Evolutionary conservation across 108 stramenopile genomes (phyloP), one percentile per base, ranked within the genome.

Genomic region (Cyclotella kingstonii): DNA sequence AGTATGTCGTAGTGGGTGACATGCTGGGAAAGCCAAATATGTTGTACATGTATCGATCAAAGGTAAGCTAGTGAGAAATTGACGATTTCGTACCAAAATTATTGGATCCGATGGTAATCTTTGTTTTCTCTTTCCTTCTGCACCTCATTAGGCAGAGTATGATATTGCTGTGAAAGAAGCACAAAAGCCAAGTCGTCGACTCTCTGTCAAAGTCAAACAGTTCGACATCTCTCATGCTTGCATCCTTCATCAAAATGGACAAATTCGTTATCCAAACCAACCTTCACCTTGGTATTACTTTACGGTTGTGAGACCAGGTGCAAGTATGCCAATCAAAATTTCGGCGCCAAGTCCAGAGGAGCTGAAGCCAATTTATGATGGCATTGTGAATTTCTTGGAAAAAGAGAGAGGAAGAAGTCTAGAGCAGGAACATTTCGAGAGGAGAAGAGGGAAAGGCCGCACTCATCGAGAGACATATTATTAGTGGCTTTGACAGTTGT

Each of bases 121-220:
- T 27, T 33, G 51, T 0, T 34, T 36, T 31, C n/a, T 17, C 29
- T 21, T 29, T 21, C 11, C 25, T 2, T 4, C 14, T 3, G 5
- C 1, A 14, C 0, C 23, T 11, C 18, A 1, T 27, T 49, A 68
- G 67, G 28, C 19, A 17, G 76, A 77, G 6, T 77, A 77, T 36
- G 76, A 77, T 41, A 53, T 23, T 15, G 76, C 76, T 0, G 76
- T 77, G 46, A 68, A 54, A 34, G 76, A 77, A 51, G 40, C 53
- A 18, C 76, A 77, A 4, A 23, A 34, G 0, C 30, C 33, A 17
- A 30, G 45, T 30, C 43, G 47, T 4, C 49, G 59, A 47, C 31
- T 63, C 42, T 71, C 69, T 5, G 69, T 71, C 21, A 68, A 77
- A 57, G 70, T 77, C 18, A 77, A 77, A 58, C 69, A 77, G 31